Percentiles rank a stretch among this genome's conserved stretches.
Evolutionary conservation across 495 filamentous ascomycete genomes (phyloP).

Genomic region (Usnea hakonensis): DNA sequence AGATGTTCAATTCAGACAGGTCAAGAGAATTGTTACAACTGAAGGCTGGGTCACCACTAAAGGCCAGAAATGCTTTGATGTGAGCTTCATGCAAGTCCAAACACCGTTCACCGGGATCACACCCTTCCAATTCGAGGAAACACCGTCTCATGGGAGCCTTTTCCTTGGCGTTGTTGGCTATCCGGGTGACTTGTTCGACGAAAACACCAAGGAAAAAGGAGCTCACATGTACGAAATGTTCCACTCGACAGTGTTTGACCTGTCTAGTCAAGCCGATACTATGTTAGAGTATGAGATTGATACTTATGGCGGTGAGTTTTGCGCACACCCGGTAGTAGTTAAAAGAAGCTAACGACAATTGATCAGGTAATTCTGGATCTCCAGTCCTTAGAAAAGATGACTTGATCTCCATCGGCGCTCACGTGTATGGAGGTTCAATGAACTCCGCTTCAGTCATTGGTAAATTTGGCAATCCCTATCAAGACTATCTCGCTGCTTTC

Average conservation of each 20-base stretch:
- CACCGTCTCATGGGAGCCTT: conserved; percentile 26
- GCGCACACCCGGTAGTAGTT: neutral
- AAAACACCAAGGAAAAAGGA: conserved; percentile 26
- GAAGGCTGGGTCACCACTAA: conserved; percentile 31
- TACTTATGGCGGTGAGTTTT: conserved; percentile 30
- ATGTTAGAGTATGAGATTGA: conserved; percentile 36
- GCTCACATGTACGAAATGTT: conserved; percentile 37
- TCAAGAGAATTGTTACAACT: conserved; percentile 31
- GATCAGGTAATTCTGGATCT: conserved; percentile 30
- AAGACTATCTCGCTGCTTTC: conserved; percentile 24
- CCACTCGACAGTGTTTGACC: conserved; percentile 23
- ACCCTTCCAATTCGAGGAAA: conserved; percentile 27
- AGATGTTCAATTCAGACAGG: conserved; percentile 31
- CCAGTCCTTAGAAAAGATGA: conserved; percentile 29
- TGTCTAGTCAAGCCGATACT: conserved; percentile 18
- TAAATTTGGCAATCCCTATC: conserved; percentile 27
- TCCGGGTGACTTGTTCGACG: conserved; percentile 31
- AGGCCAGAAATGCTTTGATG: conserved; percentile 28
- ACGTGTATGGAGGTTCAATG: conserved; percentile 29
- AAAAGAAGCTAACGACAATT: neutral
- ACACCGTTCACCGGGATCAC: conserved; percentile 31
- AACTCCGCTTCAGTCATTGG: conserved; percentile 33
- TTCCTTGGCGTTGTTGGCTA: conserved; percentile 37
- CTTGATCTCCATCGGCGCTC: conserved; percentile 27
- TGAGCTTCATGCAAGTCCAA: conserved; percentile 35